Percentiles rank a stretch among this genome's conserved stretches.
phyloP scores from a whole-genome alignment of 2,329 filamentous ascomycete species.

The Aureobasidium vineae region DNA sequence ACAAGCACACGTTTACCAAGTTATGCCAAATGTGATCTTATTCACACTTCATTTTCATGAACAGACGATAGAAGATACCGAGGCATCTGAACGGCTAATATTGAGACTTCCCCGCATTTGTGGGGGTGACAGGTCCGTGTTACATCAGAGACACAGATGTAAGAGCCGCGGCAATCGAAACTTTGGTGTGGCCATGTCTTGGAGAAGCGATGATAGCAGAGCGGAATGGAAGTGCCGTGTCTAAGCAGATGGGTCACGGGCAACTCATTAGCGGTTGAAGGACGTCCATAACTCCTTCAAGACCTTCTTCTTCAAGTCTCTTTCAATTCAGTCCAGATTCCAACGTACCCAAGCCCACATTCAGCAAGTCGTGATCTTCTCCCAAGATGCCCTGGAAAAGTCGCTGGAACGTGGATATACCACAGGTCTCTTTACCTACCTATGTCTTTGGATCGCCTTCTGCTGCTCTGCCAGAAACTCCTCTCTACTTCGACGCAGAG shows the following conservation, averaged over 20 bases:
- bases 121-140: background rate
- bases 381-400: conserved; percentile 53
- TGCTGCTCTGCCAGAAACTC: conserved; percentile 42
- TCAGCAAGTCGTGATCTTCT: background rate
- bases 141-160: background rate
- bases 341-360: background rate
- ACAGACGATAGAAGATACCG: background rate
- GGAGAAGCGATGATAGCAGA: background rate
- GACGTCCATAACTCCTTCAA: background rate
- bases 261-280: background rate
- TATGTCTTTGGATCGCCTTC: conserved; percentile 54
- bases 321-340: no score
- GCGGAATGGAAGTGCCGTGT: background rate
- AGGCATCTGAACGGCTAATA: conserved; percentile 4
- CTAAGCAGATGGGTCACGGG: background rate
- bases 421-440: conserved; percentile 47
- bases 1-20: background rate
- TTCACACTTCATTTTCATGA: no score
- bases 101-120: background rate
- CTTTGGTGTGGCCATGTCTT: background rate
- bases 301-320: background rate
- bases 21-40: no score
- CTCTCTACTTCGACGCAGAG: conserved; percentile 62
- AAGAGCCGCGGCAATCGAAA: background rate
- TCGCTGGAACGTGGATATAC: conserved; percentile 49